phyloP scores from a whole-genome alignment of 345 rosid genomes.

The Sonneratia alba region DNA sequence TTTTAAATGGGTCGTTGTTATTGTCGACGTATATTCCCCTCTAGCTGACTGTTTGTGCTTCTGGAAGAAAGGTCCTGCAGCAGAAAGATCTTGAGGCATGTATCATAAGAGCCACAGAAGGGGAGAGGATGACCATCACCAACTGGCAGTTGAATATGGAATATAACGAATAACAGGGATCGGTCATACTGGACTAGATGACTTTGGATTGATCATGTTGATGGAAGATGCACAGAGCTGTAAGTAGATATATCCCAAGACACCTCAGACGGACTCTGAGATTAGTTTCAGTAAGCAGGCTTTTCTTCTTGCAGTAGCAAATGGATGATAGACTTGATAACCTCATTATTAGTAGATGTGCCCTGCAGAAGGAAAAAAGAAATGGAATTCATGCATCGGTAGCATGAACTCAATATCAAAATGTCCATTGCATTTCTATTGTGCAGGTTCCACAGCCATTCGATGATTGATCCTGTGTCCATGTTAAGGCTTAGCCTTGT shows the following conservation, averaged over 20 bases:
- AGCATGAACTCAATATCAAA: neutral
- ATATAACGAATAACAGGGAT: neutral
- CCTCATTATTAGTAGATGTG: slow-evolving; percentile 53
- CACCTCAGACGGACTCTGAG: neutral
- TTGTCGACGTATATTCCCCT: neutral
- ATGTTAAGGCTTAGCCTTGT: neutral
- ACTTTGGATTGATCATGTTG: neutral
- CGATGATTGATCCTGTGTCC: neutral
- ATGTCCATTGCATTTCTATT: neutral
- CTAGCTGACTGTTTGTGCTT: neutral
- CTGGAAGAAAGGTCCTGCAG: neutral
- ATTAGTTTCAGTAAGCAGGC: slow-evolving; percentile 16
- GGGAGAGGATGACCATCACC: neutral
- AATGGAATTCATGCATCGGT: neutral
- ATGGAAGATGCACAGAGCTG: neutral
- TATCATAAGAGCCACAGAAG: neutral
- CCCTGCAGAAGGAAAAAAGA: slow-evolving; percentile 26
- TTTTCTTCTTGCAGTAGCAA: slow-evolving; percentile 66
- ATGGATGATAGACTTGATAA: slow-evolving; percentile 63
- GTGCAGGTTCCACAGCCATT: neutral
- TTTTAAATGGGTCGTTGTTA: neutral
- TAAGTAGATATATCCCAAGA: neutral
- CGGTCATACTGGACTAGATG: neutral
- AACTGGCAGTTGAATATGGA: neutral
- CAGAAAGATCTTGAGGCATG: neutral